Percentiles rank a stretch among this genome's conserved stretches.
phyloP scores from a whole-genome alignment of 495 filamentous ascomycete genomes.

The Oleoguttula mirabilis region DNA sequence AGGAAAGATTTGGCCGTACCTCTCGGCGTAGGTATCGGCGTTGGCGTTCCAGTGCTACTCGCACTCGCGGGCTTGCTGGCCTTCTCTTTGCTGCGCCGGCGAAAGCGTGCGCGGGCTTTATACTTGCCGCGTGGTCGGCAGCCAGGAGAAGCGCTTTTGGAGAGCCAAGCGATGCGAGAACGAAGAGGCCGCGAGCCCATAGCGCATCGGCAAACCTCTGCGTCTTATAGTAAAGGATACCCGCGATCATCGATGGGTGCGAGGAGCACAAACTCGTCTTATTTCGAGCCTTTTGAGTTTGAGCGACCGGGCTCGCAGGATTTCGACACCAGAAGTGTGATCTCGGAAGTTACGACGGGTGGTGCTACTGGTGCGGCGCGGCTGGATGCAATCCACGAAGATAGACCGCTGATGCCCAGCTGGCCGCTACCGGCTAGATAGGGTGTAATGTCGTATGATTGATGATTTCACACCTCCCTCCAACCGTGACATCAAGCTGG shows the following conservation, averaged over 20 bases:
- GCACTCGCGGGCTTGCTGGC: neutral
- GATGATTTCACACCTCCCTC: neutral
- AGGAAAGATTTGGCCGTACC: neutral
- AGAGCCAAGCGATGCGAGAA: neutral
- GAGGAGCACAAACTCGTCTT: neutral
- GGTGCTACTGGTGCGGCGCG: neutral
- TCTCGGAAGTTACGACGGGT: no score
- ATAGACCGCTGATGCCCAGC: neutral
- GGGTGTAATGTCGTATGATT: neutral
- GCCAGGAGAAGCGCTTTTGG: neutral
- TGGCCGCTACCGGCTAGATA: neutral
- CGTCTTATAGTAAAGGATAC: neutral
- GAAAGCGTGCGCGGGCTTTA: neutral
- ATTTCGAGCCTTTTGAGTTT: constrained; percentile 12
- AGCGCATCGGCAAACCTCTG: neutral
- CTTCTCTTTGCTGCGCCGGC: constrained; percentile 3
- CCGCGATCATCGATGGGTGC: neutral
- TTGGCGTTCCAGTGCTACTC: constrained; percentile 8
- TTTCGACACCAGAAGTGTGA: neutral
- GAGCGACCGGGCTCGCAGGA: constrained; percentile 6
- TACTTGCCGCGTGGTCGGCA: neutral
- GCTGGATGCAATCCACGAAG: neutral
- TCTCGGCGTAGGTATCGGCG: constrained; percentile 4
- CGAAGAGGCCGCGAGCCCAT: neutral
- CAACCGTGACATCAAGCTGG: constrained; percentile 2